Conservation (phyloP, 345 rosid species). For the Gossypium mustelinum region DNA sequence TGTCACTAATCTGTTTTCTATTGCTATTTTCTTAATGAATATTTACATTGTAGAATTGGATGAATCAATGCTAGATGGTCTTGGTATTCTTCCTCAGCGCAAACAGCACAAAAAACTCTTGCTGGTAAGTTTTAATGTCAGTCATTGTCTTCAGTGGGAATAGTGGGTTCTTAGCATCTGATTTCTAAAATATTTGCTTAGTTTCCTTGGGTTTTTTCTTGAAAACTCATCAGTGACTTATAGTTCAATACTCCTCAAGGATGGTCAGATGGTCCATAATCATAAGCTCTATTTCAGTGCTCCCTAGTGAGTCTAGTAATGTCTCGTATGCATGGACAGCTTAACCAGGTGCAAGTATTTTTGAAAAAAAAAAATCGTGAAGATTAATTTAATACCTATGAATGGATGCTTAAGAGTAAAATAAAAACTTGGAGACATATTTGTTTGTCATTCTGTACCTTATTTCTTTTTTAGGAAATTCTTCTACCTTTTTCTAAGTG, state of each 20-base stretch:
- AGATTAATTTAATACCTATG: background rate
- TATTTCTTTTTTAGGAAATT: background rate
- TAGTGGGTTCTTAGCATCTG: background rate
- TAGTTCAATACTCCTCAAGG: background rate
- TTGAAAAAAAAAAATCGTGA: background rate
- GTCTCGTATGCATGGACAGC: background rate
- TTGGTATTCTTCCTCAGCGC: constrained; percentile 97
- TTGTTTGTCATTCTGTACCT: background rate
- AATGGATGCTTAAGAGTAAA: background rate
- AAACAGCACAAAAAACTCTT: constrained; percentile 91
- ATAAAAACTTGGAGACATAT: too few species aligned
- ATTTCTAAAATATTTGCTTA: background rate
- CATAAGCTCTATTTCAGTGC: background rate
- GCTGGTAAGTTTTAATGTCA: constrained; percentile 51
- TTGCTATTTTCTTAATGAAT: constrained; percentile 24
- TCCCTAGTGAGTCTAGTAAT: background rate
- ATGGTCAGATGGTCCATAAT: background rate
- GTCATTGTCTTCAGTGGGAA: background rate
- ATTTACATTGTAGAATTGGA: constrained; percentile 63
- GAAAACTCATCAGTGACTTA: background rate
- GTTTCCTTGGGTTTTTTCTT: background rate
- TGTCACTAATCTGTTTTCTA: constrained; percentile 12
- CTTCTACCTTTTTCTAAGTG: background rate
- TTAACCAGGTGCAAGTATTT: background rate
- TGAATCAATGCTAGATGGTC: constrained; percentile 91